phyloP scores from a whole-genome alignment of 2,329 filamentous ascomycete genomes.

The Cyanodermella asteris region DNA sequence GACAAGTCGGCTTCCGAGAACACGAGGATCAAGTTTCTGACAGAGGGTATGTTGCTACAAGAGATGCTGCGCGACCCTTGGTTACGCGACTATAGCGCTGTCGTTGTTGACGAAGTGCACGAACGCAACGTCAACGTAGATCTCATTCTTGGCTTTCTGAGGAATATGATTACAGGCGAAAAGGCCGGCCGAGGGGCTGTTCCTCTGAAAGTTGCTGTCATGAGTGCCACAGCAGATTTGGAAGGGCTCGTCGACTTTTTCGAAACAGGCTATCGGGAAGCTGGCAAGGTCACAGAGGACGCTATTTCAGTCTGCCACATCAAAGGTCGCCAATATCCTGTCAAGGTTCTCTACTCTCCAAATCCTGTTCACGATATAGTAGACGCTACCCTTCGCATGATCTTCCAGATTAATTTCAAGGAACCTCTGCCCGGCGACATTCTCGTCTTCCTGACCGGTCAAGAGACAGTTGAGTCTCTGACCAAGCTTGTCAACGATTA shows the following conservation, averaged over 20 bases:
- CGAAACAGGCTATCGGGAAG: slow-evolving; percentile 6
- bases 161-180: slow-evolving; percentile 41
- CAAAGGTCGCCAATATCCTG: slow-evolving; percentile 69
- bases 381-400: slow-evolving; percentile 56
- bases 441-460: slow-evolving; percentile 74
- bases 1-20: slow-evolving; percentile 65
- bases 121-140: slow-evolving; percentile 91
- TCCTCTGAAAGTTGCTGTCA: slow-evolving; percentile 72
- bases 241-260: slow-evolving; percentile 63
- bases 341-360: slow-evolving; percentile 53
- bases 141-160: slow-evolving; percentile 69
- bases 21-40: slow-evolving; percentile 82
- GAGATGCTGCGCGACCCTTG: slow-evolving; percentile 74
- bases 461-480: slow-evolving; percentile 73
- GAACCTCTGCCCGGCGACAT: slow-evolving; percentile 89
- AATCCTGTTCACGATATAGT: slow-evolving; percentile 61
- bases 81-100: slow-evolving; percentile 64
- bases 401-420: slow-evolving; percentile 69
- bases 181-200: slow-evolving; percentile 45
- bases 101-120: slow-evolving; percentile 92
- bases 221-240: slow-evolving; percentile 91
- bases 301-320: slow-evolving; percentile 40
- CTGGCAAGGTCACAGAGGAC: background rate
- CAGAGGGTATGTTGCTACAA: slow-evolving; percentile 87
- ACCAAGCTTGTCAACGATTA: slow-evolving; percentile 67